Evolutionary conservation across 163 green algal species (phyloP).

Genomic region (Coccomyxa subellipsoidea): DNA sequence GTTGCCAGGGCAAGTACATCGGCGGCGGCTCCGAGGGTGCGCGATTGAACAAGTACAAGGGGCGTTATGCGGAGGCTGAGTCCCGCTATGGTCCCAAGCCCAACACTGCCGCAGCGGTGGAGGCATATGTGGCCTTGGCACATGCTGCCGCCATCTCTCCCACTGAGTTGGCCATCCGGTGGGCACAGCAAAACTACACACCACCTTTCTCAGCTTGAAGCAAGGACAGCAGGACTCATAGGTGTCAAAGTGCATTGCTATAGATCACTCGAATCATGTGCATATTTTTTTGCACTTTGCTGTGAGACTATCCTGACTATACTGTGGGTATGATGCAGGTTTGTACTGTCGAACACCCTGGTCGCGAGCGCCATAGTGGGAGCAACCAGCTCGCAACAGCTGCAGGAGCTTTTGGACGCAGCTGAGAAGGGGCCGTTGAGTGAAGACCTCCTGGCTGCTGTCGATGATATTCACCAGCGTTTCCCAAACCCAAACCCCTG

Average conservation of each 20-base stretch:
- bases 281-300: background rate
- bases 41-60: slow-evolving; percentile 80
- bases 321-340: too few relatives aligned
- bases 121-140: slow-evolving; percentile 53
- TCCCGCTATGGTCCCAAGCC: slow-evolving; percentile 70
- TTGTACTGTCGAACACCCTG: slow-evolving; percentile 62
- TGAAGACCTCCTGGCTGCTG: slow-evolving; percentile 29
- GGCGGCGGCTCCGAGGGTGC: slow-evolving; percentile 51
- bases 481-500: slow-evolving; percentile 68
- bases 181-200: too few relatives aligned
- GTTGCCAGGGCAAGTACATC: slow-evolving; percentile 81
- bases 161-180: slow-evolving; percentile 64
- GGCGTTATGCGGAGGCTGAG: slow-evolving; percentile 85
- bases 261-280: background rate
- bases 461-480: slow-evolving; percentile 62
- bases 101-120: slow-evolving; percentile 63
- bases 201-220: too few relatives aligned
- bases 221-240: too few relatives aligned
- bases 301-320: too few relatives aligned
- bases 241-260: too few relatives aligned
- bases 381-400: slow-evolving; percentile 57
- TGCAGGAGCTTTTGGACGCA: slow-evolving; percentile 58
- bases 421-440: slow-evolving; percentile 32
- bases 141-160: slow-evolving; percentile 43
- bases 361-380: slow-evolving; percentile 64